Evolutionary conservation across 305 asterid species (phyloP), one percentile per base, ranked within the genome.

Genomic region (Fraxinus angustifolia): DNA sequence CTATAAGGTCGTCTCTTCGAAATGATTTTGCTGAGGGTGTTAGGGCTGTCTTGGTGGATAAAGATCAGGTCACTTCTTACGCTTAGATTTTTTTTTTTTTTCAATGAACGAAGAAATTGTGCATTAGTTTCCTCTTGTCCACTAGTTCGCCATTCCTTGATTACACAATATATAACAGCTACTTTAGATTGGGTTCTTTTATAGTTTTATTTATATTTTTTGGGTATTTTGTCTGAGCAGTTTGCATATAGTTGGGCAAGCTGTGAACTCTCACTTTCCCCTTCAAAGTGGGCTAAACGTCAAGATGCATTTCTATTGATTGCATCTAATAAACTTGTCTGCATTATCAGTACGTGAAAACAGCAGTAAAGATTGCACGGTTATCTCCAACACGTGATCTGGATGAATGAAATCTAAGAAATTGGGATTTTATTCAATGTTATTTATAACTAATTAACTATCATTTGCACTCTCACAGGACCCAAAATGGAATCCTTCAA

Each of bases 41-140:
- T 40, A 92, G 99, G 65, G 98, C 99, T 42, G 95, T 95, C 85
- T 88, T 95, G 86, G 97, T 93, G 83, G 99, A 95, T 90, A 95
- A 95, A 87, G 98, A 93, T 88, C 97, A 92, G 98, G 99, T 95
- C 38, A 90, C 77, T 86, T 33, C 82, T 86, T 80, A 78, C 35
- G 3, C 58, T 77, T 40, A 11, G 4, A 1, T 33, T 70, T 5
- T 33, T 45, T 2, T 23, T 35, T 60, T 4, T 50, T 21, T 60
- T 3, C 73, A 34, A 67, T 45, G 17, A n/a, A 36, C 30, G 34
- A 34, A 19, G 65, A 31, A 58, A 56, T 12, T 23, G 40, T 65
- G 2, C 70, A 60, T 60, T 26, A 65, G 34, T 65, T 65, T 65
- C 73, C 35, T 65, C 26, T 23, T 65, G 34, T 23, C 34, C 2